Conservation (phyloP, 2,329 filamentous ascomycete genomes). For the Davidsoniella neocaledoniae region DNA sequence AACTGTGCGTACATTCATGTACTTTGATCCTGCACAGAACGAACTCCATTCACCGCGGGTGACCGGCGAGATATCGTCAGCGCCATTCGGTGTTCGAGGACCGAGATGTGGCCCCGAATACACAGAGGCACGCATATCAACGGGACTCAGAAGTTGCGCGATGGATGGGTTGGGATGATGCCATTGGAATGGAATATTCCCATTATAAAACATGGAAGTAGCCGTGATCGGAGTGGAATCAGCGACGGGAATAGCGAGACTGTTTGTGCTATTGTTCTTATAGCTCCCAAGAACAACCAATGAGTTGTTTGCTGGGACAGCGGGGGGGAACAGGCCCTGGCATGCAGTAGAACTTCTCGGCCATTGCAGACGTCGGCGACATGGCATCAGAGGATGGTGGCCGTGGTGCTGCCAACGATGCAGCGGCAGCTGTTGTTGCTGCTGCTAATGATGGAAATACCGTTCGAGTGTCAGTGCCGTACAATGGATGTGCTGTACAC, state of each 20-base stretch:
- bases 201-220: neutral
- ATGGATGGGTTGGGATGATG: conserved; percentile 7
- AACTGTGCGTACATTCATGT: conserved; percentile 25
- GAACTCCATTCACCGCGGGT: conserved; percentile 48
- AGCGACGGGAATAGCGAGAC: no score
- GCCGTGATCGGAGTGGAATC: neutral
- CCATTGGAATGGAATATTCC: no score
- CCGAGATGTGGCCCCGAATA: conserved; percentile 20
- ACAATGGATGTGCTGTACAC: conserved; percentile 1
- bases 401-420: neutral
- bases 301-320: neutral
- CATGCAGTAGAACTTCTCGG: conserved; percentile 6
- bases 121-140: conserved; percentile 3
- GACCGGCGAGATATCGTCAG: conserved; percentile 45
- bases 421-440: neutral
- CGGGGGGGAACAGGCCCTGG: neutral
- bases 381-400: neutral
- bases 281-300: neutral
- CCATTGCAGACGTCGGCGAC: conserved; percentile 9
- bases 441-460: neutral
- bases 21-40: conserved; percentile 33
- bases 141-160: conserved; percentile 9
- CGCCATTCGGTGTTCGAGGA: conserved; percentile 39
- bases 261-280: no score
- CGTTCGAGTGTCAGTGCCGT: neutral